phyloP scores from a whole-genome alignment of 331 rosid genomes.

The Prunus yedoensis region DNA sequence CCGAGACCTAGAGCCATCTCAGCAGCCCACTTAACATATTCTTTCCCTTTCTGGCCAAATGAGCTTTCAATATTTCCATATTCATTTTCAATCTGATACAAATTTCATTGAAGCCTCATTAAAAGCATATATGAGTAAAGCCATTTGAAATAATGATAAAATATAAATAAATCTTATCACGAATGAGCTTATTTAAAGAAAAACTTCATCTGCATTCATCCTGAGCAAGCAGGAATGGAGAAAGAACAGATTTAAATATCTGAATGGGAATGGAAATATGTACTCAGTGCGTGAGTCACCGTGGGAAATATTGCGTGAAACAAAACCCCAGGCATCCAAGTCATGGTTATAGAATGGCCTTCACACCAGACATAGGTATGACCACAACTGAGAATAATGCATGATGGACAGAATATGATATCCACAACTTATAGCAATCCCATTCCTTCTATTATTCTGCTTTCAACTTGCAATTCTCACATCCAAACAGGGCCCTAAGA shows the following conservation, averaged over 20 bases:
- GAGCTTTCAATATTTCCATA: conserved; percentile 80
- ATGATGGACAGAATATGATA: conserved; percentile 17
- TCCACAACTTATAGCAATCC: conserved; percentile 23
- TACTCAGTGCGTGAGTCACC: conserved; percentile 10
- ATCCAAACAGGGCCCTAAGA: conserved; percentile 19
- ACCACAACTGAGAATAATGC: conserved; percentile 11
- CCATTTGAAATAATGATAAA: conserved; percentile 8
- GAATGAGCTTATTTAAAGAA: conserved; percentile 5
- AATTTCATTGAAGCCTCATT: conserved; percentile 22
- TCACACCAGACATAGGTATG: conserved; percentile 2
- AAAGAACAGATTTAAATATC: not conserved
- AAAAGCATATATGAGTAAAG: conserved; percentile 17
- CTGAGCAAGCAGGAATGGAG: conserved; percentile 14
- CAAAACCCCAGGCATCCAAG: not conserved
- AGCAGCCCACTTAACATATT: conserved; percentile 90
- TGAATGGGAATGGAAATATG: conserved; percentile 10
- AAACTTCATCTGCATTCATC: conserved; percentile 15
- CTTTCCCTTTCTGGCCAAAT: conserved; percentile 78
- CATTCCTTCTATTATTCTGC: conserved; percentile 19
- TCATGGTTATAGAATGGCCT: not conserved
- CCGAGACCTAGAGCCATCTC: conserved; percentile 85
- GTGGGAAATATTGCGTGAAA: conserved; percentile 5
- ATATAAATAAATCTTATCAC: conserved; percentile 1
- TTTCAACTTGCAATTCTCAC: conserved; percentile 25
- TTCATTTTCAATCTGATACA: conserved; percentile 91